Evolutionary conservation across 345 rosid genomes (phyloP), one percentile per base, ranked within the genome.

Genomic region (Lenwebbia sp.): DNA sequence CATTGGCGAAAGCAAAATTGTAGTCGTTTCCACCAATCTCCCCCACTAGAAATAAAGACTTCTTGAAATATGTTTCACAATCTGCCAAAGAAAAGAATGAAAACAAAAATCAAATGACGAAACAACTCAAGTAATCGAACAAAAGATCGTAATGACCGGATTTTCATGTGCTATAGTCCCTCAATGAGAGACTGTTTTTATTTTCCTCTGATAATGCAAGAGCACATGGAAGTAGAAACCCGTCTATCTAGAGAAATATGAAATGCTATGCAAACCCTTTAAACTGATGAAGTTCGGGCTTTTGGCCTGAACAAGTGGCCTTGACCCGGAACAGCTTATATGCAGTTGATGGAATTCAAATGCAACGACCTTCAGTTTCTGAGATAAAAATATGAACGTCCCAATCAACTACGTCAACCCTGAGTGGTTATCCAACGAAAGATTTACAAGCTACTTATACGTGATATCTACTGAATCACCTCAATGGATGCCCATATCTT

Each of bases 1-100:
- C 94, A 11, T 82, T 58, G 81, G 93, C 88, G 85, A 87, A 90
- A 7, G 92, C 86, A 74, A 90, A 92, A 84, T 92, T 95, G 88
- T 93, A 95, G 85, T 95, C 98, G 83, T 94, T 95, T 54, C 96
- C 98, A 40, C 96, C 98, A 1, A 95, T 94, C 88, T 95, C 98
- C 37, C 96, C 96, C 25, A 95, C 92, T 78, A 93, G 40, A 86
- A 95, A 93, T n/a, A 95, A 87, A 13, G 98, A 92, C 86, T 91
- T 95, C 84, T 84, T 92, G 83, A 94, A 90, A 88, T 92, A 92
- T 13, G 41, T 51, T 21, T 89, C 88, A 56, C 97, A 94, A 40
- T 91, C 96, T 94, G 89, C 21, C 44, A 22, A 54, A 44, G 40
- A 19, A 74, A 40, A 85, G 28, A 37, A 33, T 40, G 17, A 54